Evolutionary conservation across 768 basidiomycete species (phyloP), one percentile per base, ranked within the genome.

Genomic region (Phlebiopsis gigantea): DNA sequence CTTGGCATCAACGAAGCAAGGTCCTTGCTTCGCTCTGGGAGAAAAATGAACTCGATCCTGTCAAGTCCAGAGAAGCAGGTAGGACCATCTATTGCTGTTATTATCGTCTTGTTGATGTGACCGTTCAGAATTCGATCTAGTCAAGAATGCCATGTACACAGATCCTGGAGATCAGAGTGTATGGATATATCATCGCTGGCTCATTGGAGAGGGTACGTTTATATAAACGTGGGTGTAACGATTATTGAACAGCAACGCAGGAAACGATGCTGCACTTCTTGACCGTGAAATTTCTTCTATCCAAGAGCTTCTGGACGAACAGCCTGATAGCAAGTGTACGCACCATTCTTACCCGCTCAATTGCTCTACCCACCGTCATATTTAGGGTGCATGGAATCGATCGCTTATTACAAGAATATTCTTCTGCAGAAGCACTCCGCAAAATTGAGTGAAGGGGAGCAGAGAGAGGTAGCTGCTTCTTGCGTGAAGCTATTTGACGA

Each of bases 141-240:
- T 98, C 14, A 81, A 85, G 63, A 93, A 96, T 65, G 97, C 96
- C 1, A 82, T 98, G 75, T 99, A 94, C 72, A 97, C 95, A 0
- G 95, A 98, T 65, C 97, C 97, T 3, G 83, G 85, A 45, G 96
- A 98, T 69, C 96, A 98, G 69, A 93, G 92, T 58, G 93, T 91
- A 0, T 99, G 97, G 97, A 83, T 99, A 56, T 99, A 98, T 69
- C 97, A 98, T 66, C 83, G 94, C n/a, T 98, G 96, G 94, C 78
- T 99, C 2, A 81, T 98, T 52, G 93, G 92, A 7, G 71, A 80
- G 60, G 87, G 94, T 87, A 65, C 58, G 78, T 61, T 7, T 17
- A 14, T 39, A n/a, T n/a, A n/a, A n/a, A n/a, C n/a, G n/a, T n/a
- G n/a, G n/a, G n/a, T n/a, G n/a, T n/a, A n/a, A n/a, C n/a, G n/a